phyloP scores from a whole-genome alignment of 176 grass and related monocot genomes.

The Neostapfia colusana region DNA sequence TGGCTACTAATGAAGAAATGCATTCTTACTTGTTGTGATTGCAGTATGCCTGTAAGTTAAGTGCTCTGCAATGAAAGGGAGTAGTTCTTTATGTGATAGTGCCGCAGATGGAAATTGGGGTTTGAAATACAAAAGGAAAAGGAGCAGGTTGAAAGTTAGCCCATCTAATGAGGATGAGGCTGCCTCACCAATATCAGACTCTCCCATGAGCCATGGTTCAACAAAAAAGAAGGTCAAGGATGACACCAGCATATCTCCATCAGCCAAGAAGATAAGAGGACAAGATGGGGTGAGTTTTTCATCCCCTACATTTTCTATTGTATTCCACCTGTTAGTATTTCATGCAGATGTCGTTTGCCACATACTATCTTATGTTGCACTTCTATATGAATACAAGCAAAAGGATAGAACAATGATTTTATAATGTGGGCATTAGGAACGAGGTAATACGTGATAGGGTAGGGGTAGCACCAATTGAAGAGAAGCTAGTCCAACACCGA shows the following conservation, averaged over 20 bases:
- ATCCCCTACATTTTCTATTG: conserved; percentile 30
- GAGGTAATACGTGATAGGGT: background rate
- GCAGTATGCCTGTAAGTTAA: conserved; percentile 39
- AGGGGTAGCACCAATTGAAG: no score
- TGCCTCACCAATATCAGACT: conserved; percentile 50
- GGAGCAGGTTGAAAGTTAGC: conserved; percentile 55
- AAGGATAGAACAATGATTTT: conserved; percentile 28
- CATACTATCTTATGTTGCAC: conserved; percentile 24
- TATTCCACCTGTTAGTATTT: conserved; percentile 28
- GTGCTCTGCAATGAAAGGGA: conserved; percentile 71
- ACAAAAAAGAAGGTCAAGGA: conserved; percentile 64
- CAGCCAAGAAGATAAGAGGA: conserved; percentile 74
- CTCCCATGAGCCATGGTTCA: conserved; percentile 42
- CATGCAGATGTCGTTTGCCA: conserved; percentile 24
- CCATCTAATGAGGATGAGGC: conserved; percentile 68
- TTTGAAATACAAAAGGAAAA: conserved; percentile 89
- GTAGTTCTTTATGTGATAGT: conserved; percentile 70
- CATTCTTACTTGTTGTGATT: conserved; percentile 20
- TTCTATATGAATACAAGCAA: conserved; percentile 2
- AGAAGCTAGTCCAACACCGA: no score
- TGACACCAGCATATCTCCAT: conserved; percentile 48
- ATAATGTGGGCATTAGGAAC: background rate
- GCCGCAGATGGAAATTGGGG: conserved; percentile 69
- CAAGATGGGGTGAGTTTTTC: conserved; percentile 83
- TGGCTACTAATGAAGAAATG: conserved; percentile 20